These are phyloP conservation scores for Cordyceps pruinosa DNA, from an alignment of 2,329 filamentous ascomycete species.

Conservation along the genomic window DNA sequence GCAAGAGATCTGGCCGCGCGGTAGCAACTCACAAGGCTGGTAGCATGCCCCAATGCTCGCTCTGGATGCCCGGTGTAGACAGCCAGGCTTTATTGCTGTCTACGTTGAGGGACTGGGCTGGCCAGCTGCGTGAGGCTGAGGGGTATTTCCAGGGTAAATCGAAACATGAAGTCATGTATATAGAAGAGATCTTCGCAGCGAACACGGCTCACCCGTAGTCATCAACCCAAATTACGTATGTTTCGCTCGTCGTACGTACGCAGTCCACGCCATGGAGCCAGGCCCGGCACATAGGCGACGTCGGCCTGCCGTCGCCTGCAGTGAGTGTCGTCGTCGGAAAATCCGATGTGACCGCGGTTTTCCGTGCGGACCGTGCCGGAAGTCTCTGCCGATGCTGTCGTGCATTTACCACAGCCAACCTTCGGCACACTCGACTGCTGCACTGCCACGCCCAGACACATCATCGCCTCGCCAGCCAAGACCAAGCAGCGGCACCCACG, in stretches of 20 bases:
- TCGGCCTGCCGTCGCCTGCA: conserved; percentile 16
- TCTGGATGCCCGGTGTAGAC: neutral
- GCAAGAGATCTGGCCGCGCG: neutral
- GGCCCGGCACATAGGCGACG: conserved; percentile 15
- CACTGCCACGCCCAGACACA: neutral
- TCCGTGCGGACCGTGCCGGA: conserved; percentile 16
- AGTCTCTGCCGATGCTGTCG: conserved; percentile 12
- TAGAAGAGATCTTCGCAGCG: neutral
- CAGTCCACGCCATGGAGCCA: conserved; percentile 9
- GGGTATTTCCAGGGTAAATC: too few species aligned
- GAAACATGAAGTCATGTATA: neutral
- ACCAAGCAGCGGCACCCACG: neutral
- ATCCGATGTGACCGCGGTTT: conserved; percentile 15
- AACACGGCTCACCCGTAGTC: too few species aligned
- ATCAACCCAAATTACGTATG: neutral
- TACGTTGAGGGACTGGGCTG: neutral
- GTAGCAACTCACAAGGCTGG: neutral
- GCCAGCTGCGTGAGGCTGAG: neutral
- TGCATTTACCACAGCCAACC: conserved; percentile 16
- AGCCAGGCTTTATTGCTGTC: neutral
- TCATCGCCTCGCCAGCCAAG: neutral
- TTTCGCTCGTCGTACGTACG: neutral
- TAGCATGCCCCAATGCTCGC: neutral
- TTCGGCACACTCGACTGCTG: neutral
- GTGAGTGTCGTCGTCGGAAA: conserved; percentile 16